phyloP scores from a whole-genome alignment of 768 basidiomycete species.

The Artomyces pyxidatus region DNA sequence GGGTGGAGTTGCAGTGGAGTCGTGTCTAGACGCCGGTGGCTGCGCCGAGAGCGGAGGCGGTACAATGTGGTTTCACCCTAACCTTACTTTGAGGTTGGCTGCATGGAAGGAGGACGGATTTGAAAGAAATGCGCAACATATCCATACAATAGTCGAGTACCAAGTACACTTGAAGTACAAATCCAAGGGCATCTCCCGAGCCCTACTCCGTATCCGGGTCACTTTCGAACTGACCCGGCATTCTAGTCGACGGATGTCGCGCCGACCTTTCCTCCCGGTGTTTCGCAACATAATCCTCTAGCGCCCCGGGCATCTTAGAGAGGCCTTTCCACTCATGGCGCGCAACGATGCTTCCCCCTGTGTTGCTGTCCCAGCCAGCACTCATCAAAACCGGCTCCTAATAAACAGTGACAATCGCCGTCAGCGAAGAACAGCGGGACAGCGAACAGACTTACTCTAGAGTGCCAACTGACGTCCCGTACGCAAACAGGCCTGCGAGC shows the following conservation, averaged over 20 bases:
- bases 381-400: slow-evolving; percentile 89
- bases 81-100: too few species aligned
- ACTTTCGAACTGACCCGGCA: slow-evolving; percentile 14
- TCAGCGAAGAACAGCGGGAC: background rate
- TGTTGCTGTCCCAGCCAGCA: slow-evolving; percentile 73
- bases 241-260: background rate
- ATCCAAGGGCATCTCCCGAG: too few species aligned
- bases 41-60: too few species aligned
- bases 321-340: slow-evolving; percentile 96
- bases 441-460: slow-evolving; percentile 40
- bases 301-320: slow-evolving; percentile 50
- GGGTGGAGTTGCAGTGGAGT: too few species aligned
- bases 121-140: too few species aligned
- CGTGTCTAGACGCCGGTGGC: too few species aligned
- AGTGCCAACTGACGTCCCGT: slow-evolving; percentile 94
- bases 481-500: slow-evolving; percentile 46
- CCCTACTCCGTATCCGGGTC: slow-evolving; percentile 8
- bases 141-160: too few species aligned
- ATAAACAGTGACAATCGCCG: background rate
- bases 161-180: too few species aligned
- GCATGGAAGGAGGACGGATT: too few species aligned
- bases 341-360: slow-evolving; percentile 71
- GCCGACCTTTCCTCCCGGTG: slow-evolving; percentile 24
- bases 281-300: slow-evolving; percentile 76
- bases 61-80: too few species aligned